A percentile compares a stretch with the other conserved stretches of the same genome.
These are phyloP conservation scores for Geosmithia putterillii DNA, from an alignment of 2,329 filamentous ascomycete species.

Conservation along the genomic window DNA sequence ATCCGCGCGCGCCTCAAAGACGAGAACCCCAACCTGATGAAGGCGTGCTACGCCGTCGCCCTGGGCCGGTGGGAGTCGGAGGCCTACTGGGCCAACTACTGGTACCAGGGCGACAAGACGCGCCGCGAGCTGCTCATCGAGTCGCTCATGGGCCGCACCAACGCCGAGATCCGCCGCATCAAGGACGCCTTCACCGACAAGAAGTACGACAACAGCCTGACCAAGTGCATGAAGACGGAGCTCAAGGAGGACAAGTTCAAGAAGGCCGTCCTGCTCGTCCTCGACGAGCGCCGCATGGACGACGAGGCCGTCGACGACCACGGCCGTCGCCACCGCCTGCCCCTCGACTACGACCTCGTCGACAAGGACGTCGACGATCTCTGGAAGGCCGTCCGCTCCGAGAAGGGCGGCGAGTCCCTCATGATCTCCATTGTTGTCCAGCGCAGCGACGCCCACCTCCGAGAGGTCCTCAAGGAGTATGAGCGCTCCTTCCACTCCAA, in stretches of 20 bases:
- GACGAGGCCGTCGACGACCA: conserved; percentile 59
- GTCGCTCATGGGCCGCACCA: conserved; percentile 77
- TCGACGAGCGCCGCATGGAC: conserved; percentile 76
- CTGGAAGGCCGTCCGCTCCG: conserved; percentile 52
- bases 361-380: conserved; percentile 63
- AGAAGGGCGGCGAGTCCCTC: conserved; percentile 72
- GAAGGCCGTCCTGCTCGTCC: conserved; percentile 67
- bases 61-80: conserved; percentile 87
- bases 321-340: conserved; percentile 43
- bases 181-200: conserved; percentile 85
- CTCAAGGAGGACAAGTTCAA: conserved; percentile 96
- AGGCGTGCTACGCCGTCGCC: conserved; percentile 81
- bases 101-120: conserved; percentile 81
- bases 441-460: conserved; percentile 69
- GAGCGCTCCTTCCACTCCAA: conserved; percentile 62
- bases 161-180: conserved; percentile 77
- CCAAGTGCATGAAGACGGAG: conserved; percentile 81
- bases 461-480: conserved; percentile 68
- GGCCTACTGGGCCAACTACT: conserved; percentile 96
- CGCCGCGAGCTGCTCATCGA: conserved; percentile 87
- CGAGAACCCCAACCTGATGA: conserved; percentile 65
- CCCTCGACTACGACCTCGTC: conserved; percentile 47
- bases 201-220: conserved; percentile 73
- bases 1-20: conserved; percentile 68
- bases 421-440: conserved; percentile 80